Evolutionary conservation across 495 filamentous ascomycete species (phyloP).

Genomic region (Talaromyces borbonicus): DNA sequence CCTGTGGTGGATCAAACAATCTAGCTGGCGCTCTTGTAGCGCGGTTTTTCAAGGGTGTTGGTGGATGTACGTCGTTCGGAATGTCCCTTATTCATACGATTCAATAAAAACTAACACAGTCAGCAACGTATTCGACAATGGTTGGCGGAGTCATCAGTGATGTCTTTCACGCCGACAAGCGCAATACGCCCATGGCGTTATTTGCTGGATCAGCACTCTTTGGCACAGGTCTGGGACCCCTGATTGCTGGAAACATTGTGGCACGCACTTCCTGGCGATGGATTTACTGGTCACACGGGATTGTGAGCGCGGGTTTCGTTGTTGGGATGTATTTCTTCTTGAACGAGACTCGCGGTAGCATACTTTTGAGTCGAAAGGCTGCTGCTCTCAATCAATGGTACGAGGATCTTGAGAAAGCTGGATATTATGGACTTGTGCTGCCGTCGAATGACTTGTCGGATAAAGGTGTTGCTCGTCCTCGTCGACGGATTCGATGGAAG

Average conservation of each 20-base stretch:
- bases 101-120: background rate
- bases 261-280: slow-evolving; percentile 66
- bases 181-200: slow-evolving; percentile 85
- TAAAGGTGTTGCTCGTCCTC: slow-evolving; percentile 28
- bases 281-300: slow-evolving; percentile 83
- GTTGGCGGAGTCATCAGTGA: slow-evolving; percentile 88
- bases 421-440: slow-evolving; percentile 54
- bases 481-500: slow-evolving; percentile 79
- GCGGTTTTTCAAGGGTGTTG: slow-evolving; percentile 66
- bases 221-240: slow-evolving; percentile 73
- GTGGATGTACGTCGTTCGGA: slow-evolving; percentile 48
- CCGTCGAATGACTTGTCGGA: slow-evolving; percentile 17
- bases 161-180: slow-evolving; percentile 66
- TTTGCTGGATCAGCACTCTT: slow-evolving; percentile 68
- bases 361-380: slow-evolving; percentile 73
- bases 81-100: background rate
- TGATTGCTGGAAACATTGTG: slow-evolving; percentile 63
- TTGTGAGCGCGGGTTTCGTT: slow-evolving; percentile 56
- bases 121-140: slow-evolving; percentile 77
- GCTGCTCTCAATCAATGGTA: slow-evolving; percentile 69
- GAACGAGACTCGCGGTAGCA: slow-evolving; percentile 74
- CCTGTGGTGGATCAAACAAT: slow-evolving; percentile 63
- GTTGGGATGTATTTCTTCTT: slow-evolving; percentile 55
- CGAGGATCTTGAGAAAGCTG: slow-evolving; percentile 54
- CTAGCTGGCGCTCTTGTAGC: slow-evolving; percentile 68